phyloP scores from a whole-genome alignment of 2,329 filamentous ascomycete species.

The Tolypocladium inflatum region DNA sequence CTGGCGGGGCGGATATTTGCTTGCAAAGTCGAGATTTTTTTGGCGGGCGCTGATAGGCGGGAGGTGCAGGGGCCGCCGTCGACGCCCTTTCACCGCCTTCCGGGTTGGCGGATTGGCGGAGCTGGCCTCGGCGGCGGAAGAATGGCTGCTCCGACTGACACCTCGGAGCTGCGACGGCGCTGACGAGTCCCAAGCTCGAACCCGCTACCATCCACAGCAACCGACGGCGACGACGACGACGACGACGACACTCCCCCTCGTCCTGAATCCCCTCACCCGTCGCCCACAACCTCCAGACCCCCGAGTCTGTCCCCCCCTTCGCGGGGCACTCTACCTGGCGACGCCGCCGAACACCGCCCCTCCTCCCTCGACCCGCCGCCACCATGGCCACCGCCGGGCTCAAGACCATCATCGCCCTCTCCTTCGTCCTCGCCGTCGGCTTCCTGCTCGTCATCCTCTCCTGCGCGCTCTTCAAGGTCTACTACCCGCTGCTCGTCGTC shows the following conservation, averaged over 20 bases:
- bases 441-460: constrained; percentile 99
- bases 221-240: neutral
- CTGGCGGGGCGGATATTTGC: constrained; percentile 9
- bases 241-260: neutral
- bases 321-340: constrained; percentile 2
- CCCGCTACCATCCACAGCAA: neutral
- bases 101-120: constrained; percentile 3
- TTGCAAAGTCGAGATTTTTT: constrained; percentile 10
- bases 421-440: constrained; percentile 96
- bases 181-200: neutral
- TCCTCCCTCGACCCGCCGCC: constrained; percentile 11
- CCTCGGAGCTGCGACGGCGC: neutral
- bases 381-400: constrained; percentile 72
- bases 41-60: constrained; percentile 8
- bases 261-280: neutral
- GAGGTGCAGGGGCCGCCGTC: neutral
- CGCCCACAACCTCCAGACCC: neutral
- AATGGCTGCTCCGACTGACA: constrained; percentile 2
- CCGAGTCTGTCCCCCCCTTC: constrained; percentile 1
- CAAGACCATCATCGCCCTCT: constrained; percentile 98
- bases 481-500: constrained; percentile 90
- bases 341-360: constrained; percentile 1
- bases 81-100: constrained; percentile 11
- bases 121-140: constrained; percentile 8
- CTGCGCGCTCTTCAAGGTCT: constrained; percentile 88